Evolutionary conservation across 495 filamentous ascomycete genomes (phyloP).

Genomic region (Aspergillus saccharolyticus): DNA sequence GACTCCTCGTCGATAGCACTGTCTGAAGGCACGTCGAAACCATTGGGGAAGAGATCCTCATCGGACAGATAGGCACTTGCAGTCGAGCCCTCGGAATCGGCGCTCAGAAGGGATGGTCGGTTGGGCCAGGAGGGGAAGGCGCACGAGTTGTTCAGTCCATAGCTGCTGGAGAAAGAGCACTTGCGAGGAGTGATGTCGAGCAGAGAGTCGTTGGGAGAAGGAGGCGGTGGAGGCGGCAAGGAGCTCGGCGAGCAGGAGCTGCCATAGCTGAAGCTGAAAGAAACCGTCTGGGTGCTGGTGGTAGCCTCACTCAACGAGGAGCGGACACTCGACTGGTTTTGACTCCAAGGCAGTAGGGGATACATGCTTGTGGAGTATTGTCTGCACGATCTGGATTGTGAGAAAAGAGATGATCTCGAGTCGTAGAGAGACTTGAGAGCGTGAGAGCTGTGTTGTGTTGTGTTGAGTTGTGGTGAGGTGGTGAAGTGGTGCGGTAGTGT

Average conservation of each 20-base stretch:
- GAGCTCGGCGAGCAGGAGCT: slow-evolving; percentile 32
- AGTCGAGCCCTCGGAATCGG: slow-evolving; percentile 29
- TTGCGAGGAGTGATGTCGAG: slow-evolving; percentile 45
- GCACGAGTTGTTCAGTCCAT: slow-evolving; percentile 42
- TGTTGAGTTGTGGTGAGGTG: not conserved
- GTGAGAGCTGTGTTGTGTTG: not conserved
- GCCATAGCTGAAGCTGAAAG: slow-evolving; percentile 40
- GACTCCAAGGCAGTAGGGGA: slow-evolving; percentile 24
- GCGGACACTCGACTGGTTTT: slow-evolving; percentile 19
- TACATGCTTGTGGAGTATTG: slow-evolving; percentile 13
- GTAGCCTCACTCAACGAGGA: slow-evolving; percentile 22
- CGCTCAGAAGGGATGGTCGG: slow-evolving; percentile 38
- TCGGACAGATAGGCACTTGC: slow-evolving; percentile 46
- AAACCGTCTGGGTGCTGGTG: slow-evolving; percentile 30
- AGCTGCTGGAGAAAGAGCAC: slow-evolving; percentile 40
- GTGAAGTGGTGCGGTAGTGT: not conserved
- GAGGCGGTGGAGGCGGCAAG: slow-evolving; percentile 37
- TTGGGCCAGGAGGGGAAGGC: slow-evolving; percentile 53
- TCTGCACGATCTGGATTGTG: not conserved
- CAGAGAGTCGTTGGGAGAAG: slow-evolving; percentile 35
- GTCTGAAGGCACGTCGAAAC: slow-evolving; percentile 28
- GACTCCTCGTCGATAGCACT: slow-evolving; percentile 32
- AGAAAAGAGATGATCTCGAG: not conserved
- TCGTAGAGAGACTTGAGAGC: not conserved
- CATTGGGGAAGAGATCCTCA: slow-evolving; percentile 46